Evolutionary conservation across 2,329 filamentous ascomycete species (phyloP), one percentile per base, ranked within the genome.

Genomic region (Alternaria sp.): DNA sequence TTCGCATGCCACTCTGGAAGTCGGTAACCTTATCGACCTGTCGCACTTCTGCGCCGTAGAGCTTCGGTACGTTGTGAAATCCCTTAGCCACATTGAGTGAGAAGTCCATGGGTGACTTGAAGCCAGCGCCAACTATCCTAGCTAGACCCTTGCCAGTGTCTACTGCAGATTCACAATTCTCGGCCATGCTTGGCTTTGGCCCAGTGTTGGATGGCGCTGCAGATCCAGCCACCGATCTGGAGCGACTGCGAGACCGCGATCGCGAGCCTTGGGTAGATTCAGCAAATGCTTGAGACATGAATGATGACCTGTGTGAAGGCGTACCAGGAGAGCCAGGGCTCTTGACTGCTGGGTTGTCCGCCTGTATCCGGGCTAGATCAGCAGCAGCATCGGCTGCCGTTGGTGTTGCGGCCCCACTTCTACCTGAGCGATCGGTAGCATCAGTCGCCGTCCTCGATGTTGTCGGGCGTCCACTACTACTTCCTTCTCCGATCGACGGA

Each of bases 41-140:
- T 9, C 92, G 86, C 1, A 97, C 89, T 1, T 92, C 89, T 72
- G 97, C 93, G 45, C 93, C 91, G 75, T 97, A 97, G 1, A 97
- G 83, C 69, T 88, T 90, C 0, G 94, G 93, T 6, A 92, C 90
- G 71, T 97, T 97, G 75, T 95, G 91, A 76, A 97, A 96, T 0
- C 94, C 94, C 77, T 91, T 91, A 0, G 93, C 91, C 40, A 97
- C 81, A 1, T 91, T 91, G 45, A 97, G 81, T 44, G 92, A 92
- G 67, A 97, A 91, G 76, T 97, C 93, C 85, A 96, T 90, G 0
- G 93, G 94, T 2, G 90, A 90, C 70, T 91, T 92, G 62, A 95
- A 84, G 6, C 91, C 88, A n/a, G 91, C 89, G 11, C 86, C 86
- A 6, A 94, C 88, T 51, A 96, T 90, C n/a, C 89, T 87, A 21